Base-by-base conservation (phyloP, 805 yeast genomes). In the Jamesozyma hellenica region DNA sequence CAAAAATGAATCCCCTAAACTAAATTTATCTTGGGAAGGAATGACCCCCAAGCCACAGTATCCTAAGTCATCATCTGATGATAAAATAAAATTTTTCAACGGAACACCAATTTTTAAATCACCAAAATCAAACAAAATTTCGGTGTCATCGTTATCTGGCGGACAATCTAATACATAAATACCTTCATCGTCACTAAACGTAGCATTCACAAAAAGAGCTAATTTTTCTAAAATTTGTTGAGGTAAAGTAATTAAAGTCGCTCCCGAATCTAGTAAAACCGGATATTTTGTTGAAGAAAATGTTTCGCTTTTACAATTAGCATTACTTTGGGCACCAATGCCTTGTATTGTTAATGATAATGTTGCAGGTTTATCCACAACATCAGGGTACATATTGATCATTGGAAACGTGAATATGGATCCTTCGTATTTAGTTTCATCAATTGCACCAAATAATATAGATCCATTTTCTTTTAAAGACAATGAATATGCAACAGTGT, bases 371-470 rank as follows among this genome's bases (percentile, higher is more conserved):
- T 44, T 42, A 12, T 45, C 47, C 13, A 46, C 49, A 6, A 46
- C 42, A 25, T 31, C 25, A 4, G 55, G 54, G 30, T 47, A 51
- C 8, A 70, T 56, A 56, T 77, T 76, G 43, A 74, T 63, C 48
- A 69, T 55, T 28, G 78, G 76, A 10, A 76, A 58, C 2, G 72
- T 57, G 16, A 59, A 52, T 27, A 77, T 55, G 25, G 55, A 45
- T 8, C 83, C 84, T 1, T 61, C 42, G 53, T 67, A 75, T 53
- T 75, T 76, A 25, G 70, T 63, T 30, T 64, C 64, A 47, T 79
- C 86, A 28, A 74, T 61, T 10, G 77, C 86, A 13, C 87, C 86
- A 63, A 80, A 79, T 38, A 80, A 52, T 15, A 80, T 63, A 4
- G 69, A 56, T 1, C 82, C 82, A 1, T 60, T 43, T 12, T 52